phyloP scores from a whole-genome alignment of 2,329 filamentous ascomycete genomes.

The Scedosporium dehoogii region DNA sequence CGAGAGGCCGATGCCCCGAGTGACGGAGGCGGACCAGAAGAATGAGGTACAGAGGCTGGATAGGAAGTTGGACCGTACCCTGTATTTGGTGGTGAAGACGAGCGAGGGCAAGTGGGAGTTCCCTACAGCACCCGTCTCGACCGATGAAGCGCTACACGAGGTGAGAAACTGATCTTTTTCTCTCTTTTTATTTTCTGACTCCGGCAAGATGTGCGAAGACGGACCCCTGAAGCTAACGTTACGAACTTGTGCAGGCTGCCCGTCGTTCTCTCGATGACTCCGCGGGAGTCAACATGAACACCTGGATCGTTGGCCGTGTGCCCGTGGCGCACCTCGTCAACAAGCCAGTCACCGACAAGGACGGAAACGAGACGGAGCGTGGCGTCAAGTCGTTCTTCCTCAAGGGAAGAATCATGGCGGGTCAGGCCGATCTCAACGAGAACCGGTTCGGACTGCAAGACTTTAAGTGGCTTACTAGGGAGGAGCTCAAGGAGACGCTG shows the following conservation, averaged over 20 bases:
- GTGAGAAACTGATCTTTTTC: conserved; percentile 40
- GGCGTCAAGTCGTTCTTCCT: conserved; percentile 91
- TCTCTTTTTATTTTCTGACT: neutral
- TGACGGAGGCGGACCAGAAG: conserved; percentile 68
- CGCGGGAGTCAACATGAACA: conserved; percentile 94
- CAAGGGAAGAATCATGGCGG: conserved; percentile 92
- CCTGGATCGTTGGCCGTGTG: conserved; percentile 87
- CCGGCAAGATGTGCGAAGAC: conserved; percentile 11
- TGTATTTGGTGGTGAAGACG: conserved; percentile 79
- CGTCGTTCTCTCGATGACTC: conserved; percentile 66
- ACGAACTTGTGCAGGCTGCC: conserved; percentile 52
- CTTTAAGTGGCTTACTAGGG: conserved; percentile 86
- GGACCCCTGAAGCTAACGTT: neutral
- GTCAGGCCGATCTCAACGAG: conserved; percentile 70
- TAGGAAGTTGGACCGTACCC: conserved; percentile 65
- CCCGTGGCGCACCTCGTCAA: conserved; percentile 72
- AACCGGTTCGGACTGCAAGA: conserved; percentile 68
- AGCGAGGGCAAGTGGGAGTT: conserved; percentile 70
- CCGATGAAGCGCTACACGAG: conserved; percentile 69
- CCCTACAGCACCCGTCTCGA: conserved; percentile 59
- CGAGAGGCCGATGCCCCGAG: conserved; percentile 58
- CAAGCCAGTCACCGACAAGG: conserved; percentile 35
- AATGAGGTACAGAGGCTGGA: conserved; percentile 72
- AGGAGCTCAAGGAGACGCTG: conserved; percentile 68
- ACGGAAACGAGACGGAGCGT: conserved; percentile 30